Conservation (phyloP, 352 stramenopile species). For the Pythium rishiriense region DNA sequence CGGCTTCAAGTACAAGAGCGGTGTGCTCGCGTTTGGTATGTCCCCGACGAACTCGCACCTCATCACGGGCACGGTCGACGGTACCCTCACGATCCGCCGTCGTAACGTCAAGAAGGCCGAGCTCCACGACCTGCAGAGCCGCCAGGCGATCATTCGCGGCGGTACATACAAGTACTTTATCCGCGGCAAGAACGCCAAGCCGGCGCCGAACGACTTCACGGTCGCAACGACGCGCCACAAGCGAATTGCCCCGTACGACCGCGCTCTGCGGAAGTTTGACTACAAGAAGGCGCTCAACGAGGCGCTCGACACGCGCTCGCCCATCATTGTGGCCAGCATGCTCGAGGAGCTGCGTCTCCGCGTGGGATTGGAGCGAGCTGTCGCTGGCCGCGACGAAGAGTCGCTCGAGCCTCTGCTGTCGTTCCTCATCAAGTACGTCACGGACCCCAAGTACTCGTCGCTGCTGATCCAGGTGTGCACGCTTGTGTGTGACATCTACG, state of each 20-base stretch:
- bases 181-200: slow-evolving; percentile 84
- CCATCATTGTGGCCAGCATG: slow-evolving; percentile 91
- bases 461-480: slow-evolving; percentile 93
- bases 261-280: slow-evolving; percentile 93
- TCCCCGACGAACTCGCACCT: slow-evolving; percentile 85
- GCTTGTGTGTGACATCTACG: slow-evolving; percentile 93
- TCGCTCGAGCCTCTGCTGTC: slow-evolving; percentile 93
- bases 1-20: slow-evolving; percentile 87
- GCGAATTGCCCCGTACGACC: slow-evolving; percentile 92
- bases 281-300: slow-evolving; percentile 96
- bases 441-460: slow-evolving; percentile 92
- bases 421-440: slow-evolving; percentile 95
- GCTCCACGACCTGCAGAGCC: slow-evolving; percentile 64
- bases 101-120: slow-evolving; percentile 73
- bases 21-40: slow-evolving; percentile 81
- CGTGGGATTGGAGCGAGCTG: slow-evolving; percentile 86
- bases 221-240: slow-evolving; percentile 84
- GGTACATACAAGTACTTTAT: slow-evolving; percentile 91
- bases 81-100: slow-evolving; percentile 79
- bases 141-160: slow-evolving; percentile 71
- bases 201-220: slow-evolving; percentile 69
- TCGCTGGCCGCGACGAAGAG: slow-evolving; percentile 93
- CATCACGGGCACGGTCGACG: slow-evolving; percentile 73
- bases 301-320: slow-evolving; percentile 90
- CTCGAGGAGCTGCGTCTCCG: slow-evolving; percentile 94